Percentiles rank a stretch among this genome's conserved stretches.
phyloP scores from a whole-genome alignment of 2,329 filamentous ascomycete genomes.

The Lasiodiplodia citricola region DNA sequence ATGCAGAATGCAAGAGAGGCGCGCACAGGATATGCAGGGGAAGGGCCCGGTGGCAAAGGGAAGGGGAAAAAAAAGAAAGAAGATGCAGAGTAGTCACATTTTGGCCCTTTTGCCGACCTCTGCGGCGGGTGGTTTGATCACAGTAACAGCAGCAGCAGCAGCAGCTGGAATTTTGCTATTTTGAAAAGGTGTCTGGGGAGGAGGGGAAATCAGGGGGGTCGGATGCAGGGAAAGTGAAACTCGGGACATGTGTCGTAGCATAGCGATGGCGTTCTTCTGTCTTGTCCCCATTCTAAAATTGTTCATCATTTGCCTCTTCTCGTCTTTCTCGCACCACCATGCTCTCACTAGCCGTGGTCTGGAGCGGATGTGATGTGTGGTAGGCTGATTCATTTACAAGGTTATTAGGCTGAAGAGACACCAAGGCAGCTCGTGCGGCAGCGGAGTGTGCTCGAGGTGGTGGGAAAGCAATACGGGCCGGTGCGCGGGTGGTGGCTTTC shows the following conservation, averaged over 20 bases:
- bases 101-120: too few relatives aligned
- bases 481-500: neutral
- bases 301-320: neutral
- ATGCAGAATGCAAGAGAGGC: neutral
- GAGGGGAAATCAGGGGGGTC: neutral
- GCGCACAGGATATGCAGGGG: conserved; percentile 29
- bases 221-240: conserved; percentile 18
- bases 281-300: neutral
- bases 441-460: neutral
- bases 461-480: neutral
- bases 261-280: conserved; percentile 24
- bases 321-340: neutral
- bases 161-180: neutral
- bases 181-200: neutral
- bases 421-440: neutral
- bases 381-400: neutral
- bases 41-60: neutral
- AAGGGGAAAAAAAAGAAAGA: neutral
- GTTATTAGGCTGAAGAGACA: neutral
- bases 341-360: neutral
- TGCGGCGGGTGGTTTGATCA: too few relatives aligned
- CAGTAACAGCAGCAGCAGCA: neutral
- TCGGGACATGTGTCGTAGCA: conserved; percentile 21
- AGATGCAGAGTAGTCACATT: too few relatives aligned
- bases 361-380: neutral